A percentile compares a stretch with the other conserved stretches of the same genome.
Conservation (phyloP, 2,329 filamentous ascomycete genomes). For the Fusarium compactum region DNA sequence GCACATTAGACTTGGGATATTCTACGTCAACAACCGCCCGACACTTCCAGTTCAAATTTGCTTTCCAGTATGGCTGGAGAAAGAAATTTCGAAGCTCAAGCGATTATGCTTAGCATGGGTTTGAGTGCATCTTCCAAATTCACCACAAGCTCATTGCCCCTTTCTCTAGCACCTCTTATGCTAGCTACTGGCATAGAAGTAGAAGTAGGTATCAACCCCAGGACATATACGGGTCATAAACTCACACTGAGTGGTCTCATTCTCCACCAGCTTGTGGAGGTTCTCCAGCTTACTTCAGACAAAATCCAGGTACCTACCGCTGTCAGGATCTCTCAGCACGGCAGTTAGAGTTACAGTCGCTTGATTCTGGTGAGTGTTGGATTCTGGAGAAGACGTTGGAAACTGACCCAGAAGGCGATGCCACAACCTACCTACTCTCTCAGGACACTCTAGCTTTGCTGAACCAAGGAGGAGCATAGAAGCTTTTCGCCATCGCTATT, state of each 20-base stretch:
- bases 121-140: neutral
- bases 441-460: neutral
- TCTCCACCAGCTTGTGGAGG: slow-evolving; percentile 37
- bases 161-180: neutral
- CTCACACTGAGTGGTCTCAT: slow-evolving; percentile 21
- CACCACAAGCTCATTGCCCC: neutral
- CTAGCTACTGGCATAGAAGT: neutral
- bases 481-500: neutral
- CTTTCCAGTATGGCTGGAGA: neutral
- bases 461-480: neutral
- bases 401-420: neutral
- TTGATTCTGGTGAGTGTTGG: neutral
- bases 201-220: neutral
- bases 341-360: slow-evolving; percentile 12
- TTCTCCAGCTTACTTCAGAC: slow-evolving; percentile 11
- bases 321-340: slow-evolving; percentile 30
- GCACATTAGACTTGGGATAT: neutral
- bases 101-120: neutral
- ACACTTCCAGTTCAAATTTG: neutral
- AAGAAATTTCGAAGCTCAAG: neutral
- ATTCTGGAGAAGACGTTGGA: neutral
- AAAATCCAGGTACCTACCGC: slow-evolving; percentile 20
- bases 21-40: neutral
- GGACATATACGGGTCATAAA: slow-evolving; percentile 7
- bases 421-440: neutral